Conservation (phyloP, 345 rosid genomes). For the Gossypium sturtianum region DNA sequence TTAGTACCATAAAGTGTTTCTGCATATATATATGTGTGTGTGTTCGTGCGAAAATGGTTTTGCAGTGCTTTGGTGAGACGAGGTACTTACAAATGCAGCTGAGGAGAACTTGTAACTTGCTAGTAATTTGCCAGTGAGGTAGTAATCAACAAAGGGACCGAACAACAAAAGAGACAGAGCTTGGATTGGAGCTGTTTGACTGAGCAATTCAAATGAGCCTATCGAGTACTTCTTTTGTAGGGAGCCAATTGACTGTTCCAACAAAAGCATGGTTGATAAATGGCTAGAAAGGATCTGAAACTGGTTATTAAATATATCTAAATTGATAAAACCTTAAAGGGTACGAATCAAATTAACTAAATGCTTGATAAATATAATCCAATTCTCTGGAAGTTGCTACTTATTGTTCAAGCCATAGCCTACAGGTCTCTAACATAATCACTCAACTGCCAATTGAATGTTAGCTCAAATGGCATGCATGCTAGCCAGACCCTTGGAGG, state of each 20-base stretch:
- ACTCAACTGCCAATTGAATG: neutral
- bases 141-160: conserved; percentile 38
- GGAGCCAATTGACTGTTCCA: conserved; percentile 35
- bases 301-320: neutral
- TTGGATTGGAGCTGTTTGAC: conserved; percentile 45
- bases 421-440: neutral
- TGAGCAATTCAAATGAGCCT: conserved; percentile 40
- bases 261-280: neutral
- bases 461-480: neutral
- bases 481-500: neutral
- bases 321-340: neutral
- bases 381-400: neutral
- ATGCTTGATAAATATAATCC: neutral
- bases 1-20: neutral
- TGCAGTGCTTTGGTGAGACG: neutral
- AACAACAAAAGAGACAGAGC: conserved; percentile 31
- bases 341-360: neutral
- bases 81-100: conserved; percentile 29
- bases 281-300: neutral
- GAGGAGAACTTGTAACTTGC: conserved; percentile 29
- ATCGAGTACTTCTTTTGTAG: conserved; percentile 38
- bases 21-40: neutral
- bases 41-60: neutral
- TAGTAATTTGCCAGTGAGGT: conserved; percentile 26
- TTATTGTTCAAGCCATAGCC: neutral